Conservation (phyloP, 768 basidiomycete genomes). For the Hypsizygus marmoreus region DNA sequence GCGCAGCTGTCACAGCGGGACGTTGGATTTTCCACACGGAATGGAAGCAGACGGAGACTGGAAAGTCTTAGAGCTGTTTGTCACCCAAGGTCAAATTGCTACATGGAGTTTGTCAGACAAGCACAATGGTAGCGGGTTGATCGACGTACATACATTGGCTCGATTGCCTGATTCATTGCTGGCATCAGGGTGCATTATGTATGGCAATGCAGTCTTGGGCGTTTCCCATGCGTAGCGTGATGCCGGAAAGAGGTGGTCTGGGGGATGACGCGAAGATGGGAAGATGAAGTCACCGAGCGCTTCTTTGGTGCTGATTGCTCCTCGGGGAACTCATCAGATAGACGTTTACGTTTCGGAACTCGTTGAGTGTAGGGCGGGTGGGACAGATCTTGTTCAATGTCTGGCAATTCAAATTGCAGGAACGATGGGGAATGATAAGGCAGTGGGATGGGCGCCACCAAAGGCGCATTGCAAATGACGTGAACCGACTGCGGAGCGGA, state of each 20-base stretch:
- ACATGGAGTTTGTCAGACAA: constrained; percentile 8
- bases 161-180: background rate
- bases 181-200: constrained; percentile 7
- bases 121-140: constrained; percentile 6
- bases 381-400: constrained; percentile 70
- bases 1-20: background rate
- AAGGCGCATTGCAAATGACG: constrained; percentile 67
- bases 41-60: no score
- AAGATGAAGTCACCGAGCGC: constrained; percentile 12
- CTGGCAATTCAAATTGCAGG: constrained; percentile 67
- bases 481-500: constrained; percentile 36
- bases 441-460: constrained; percentile 67
- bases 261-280: constrained; percentile 6
- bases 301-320: constrained; percentile 19
- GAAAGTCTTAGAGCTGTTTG: no score
- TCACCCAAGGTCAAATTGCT: background rate
- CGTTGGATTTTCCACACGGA: background rate
- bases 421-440: constrained; percentile 72
- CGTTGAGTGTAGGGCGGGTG: constrained; percentile 60
- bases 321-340: constrained; percentile 16
- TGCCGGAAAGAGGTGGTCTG: constrained; percentile 7
- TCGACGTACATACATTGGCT: constrained; percentile 4
- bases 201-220: constrained; percentile 18
- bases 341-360: constrained; percentile 53
- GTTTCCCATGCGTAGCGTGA: constrained; percentile 12